Conservation (phyloP, 192 early-diverging fungal genomes). For the Backusella westeae region DNA sequence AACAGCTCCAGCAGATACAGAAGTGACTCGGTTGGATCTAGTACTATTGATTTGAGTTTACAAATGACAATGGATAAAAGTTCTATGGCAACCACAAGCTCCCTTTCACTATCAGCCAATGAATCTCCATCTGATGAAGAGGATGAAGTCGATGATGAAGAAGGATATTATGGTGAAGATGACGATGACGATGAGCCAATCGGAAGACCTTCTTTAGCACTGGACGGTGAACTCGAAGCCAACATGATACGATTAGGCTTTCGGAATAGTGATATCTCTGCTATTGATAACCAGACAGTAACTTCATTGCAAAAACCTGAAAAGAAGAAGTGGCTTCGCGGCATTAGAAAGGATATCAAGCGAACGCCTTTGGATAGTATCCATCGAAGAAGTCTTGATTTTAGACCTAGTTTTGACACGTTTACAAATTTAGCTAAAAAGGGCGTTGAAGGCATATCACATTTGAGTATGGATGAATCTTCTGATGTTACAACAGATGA, state of each 20-base stretch:
- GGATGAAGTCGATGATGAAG: constrained; percentile 16
- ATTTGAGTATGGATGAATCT: background rate
- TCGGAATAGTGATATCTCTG: background rate
- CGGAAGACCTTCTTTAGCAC: background rate
- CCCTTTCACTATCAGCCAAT: background rate
- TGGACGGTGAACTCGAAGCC: background rate
- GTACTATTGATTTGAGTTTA: background rate
- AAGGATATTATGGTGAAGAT: constrained; percentile 7
- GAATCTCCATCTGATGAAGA: constrained; percentile 3
- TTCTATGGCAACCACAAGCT: background rate
- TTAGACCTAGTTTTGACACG: constrained; percentile 14
- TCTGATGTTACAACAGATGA: constrained; percentile 6
- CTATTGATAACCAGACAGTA: background rate
- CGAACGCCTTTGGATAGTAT: background rate
- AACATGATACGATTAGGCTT: background rate
- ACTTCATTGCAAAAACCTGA: background rate
- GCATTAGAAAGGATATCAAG: constrained; percentile 3
- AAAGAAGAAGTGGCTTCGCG: constrained; percentile 22
- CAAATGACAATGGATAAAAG: background rate
- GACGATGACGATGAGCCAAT: background rate
- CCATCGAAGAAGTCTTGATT: constrained; percentile 7
- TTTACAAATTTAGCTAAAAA: constrained; percentile 16
- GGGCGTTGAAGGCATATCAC: constrained; percentile 9
- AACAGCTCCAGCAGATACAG: background rate
- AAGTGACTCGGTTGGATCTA: background rate